Conservation (phyloP, 1,284 basidiomycete genomes). For the Pyrrhoderma lamaoense region DNA sequence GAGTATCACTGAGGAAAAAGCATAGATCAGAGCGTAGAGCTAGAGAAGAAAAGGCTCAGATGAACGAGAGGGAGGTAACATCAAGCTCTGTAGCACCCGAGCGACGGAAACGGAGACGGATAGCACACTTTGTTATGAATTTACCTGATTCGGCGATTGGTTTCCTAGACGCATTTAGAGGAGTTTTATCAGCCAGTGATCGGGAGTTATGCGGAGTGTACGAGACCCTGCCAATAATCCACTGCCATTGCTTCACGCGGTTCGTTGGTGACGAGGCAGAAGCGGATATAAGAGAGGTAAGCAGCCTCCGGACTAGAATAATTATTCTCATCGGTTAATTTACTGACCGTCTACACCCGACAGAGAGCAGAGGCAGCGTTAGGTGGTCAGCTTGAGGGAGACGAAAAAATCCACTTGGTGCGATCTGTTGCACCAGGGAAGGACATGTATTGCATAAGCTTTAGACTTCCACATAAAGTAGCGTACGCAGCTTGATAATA, state of each 20-base stretch:
- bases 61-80: slow-evolving; percentile 8
- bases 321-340: not conserved
- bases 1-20: slow-evolving; percentile 35
- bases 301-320: slow-evolving; percentile 23
- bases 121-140: slow-evolving; percentile 96
- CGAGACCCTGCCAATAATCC: slow-evolving; percentile 78
- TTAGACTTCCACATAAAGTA: slow-evolving; percentile 67
- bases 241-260: slow-evolving; percentile 95
- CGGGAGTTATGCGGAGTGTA: slow-evolving; percentile 41
- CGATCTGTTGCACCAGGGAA: slow-evolving; percentile 94
- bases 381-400: slow-evolving; percentile 46
- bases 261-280: slow-evolving; percentile 72
- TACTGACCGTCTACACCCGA: slow-evolving; percentile 6
- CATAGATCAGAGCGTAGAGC: slow-evolving; percentile 31
- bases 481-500: slow-evolving; percentile 31
- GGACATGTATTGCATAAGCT: slow-evolving; percentile 97
- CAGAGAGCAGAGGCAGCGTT: slow-evolving; percentile 73
- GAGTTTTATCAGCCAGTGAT: slow-evolving; percentile 44
- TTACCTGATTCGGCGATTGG: slow-evolving; percentile 87
- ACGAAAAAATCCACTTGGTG: slow-evolving; percentile 69
- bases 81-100: slow-evolving; percentile 16
- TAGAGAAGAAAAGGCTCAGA: slow-evolving; percentile 7
- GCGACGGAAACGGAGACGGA: slow-evolving; percentile 38
- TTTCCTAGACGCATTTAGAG: slow-evolving; percentile 86
- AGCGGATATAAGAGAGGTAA: slow-evolving; percentile 73